Conservation (phyloP, 352 stramenopile species). For the Phytophthora multivora region DNA sequence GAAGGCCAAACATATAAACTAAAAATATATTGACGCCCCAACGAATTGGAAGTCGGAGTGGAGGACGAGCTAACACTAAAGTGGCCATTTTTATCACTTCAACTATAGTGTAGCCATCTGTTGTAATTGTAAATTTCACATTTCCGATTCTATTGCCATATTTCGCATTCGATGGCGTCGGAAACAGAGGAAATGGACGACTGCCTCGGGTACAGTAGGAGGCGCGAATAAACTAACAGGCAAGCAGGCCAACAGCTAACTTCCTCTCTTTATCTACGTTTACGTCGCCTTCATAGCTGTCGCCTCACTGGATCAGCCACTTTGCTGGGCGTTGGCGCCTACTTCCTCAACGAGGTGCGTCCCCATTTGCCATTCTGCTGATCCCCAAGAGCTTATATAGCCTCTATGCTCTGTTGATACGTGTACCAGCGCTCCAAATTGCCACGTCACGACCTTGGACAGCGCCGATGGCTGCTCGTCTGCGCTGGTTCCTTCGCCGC, state of each 20-base stretch:
- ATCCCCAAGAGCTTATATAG: background rate
- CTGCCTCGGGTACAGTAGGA: slow-evolving; percentile 42
- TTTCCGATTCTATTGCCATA: no score
- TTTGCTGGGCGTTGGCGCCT: slow-evolving; percentile 55
- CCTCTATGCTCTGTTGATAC: background rate
- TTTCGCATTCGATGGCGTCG: background rate
- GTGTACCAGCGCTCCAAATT: slow-evolving; percentile 53
- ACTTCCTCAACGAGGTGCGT: slow-evolving; percentile 63
- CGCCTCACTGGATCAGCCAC: slow-evolving; percentile 58
- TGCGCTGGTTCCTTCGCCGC: slow-evolving; percentile 55
- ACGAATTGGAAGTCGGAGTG: no score
- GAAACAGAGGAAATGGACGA: slow-evolving; percentile 23
- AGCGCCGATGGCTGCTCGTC: slow-evolving; percentile 63
- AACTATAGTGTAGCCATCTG: no score
- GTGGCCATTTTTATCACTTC: no score
- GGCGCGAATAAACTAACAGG: background rate
- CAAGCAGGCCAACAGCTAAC: background rate
- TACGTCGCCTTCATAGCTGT: slow-evolving; percentile 38
- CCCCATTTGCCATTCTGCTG: background rate
- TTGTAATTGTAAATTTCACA: no score
- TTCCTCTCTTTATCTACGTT: slow-evolving; percentile 1
- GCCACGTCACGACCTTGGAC: slow-evolving; percentile 39
- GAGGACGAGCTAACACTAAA: no score
- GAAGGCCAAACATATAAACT: no score
- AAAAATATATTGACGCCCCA: no score